Evolutionary conservation across 345 rosid species (phyloP), one percentile per base, ranked within the genome.

Genomic region (Adansonia digitata): DNA sequence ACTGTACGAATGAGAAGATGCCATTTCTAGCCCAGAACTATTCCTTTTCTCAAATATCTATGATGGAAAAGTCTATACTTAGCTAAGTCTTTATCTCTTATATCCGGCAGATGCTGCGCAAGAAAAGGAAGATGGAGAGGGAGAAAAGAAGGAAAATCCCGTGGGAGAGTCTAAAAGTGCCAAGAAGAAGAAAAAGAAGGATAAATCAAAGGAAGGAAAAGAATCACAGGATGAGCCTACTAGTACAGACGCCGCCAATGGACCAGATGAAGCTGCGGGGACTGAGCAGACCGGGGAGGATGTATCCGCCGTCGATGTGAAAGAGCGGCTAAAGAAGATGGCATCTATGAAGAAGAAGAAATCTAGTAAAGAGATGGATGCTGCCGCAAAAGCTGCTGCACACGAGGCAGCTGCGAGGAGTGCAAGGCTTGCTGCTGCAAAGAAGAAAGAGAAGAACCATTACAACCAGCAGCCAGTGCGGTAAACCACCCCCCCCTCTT

Each of bases 401-500:
- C 81, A 77, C 34, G 94, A 89, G 80, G 94, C 94, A 40, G 94
- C 94, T 34, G 91, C 94, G 22, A 83, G 94, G 83, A 84, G 74
- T 61, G 94, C 94, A 45, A 87, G 53, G 84, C 90, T 89, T n/a
- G 94, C 94, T 11, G 90, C 94, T 5, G 87, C 91, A 31, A 89
- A 89, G 88, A 89, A 89, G 77, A 89, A 89, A 67, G 94, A 89
- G 81, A 89, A 87, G 85, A 88, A 81, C 68, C 94, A 89, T 76
- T 89, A 89, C 85, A 89, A 89, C 74, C 94, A 89, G 84, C 94
- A 89, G 81, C 94, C 94, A 2, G 80, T 84, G 71, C 84, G 94
- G 84, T 87, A 77, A 83, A 77, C 61, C 1, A 43, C 0, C 42
- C 34, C 62, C 34, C 14, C n/a, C n/a, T n/a, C n/a, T n/a, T n/a